Evolutionary conservation across 2,329 filamentous ascomycete species (phyloP).

Genomic region (Fusarium decemcellulare): DNA sequence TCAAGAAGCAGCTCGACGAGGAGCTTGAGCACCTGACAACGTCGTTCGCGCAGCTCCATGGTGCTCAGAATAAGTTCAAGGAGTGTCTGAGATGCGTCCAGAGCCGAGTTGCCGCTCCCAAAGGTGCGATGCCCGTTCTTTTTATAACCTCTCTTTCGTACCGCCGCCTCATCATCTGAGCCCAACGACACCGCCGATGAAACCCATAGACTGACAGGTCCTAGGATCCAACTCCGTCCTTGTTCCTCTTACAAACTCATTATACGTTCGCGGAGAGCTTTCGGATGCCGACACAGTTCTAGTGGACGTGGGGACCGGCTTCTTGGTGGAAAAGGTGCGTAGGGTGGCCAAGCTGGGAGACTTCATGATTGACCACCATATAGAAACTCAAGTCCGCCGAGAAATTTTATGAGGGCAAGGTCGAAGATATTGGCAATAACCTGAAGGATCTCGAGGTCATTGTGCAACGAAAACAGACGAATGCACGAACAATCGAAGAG

Average conservation of each 20-base stretch:
- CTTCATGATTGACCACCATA: conserved; percentile 27
- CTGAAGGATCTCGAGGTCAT: conserved; percentile 71
- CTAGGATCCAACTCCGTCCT: conserved; percentile 73
- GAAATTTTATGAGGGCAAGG: conserved; percentile 70
- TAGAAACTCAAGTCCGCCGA: conserved; percentile 68
- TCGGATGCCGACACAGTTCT: conserved; percentile 82
- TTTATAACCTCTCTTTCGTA: neutral
- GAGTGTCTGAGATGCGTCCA: conserved; percentile 88
- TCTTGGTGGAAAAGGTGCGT: conserved; percentile 90
- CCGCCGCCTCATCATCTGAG: neutral
- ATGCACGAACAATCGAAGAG: conserved; percentile 90
- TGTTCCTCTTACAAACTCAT: conserved; percentile 93
- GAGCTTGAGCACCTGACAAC: conserved; percentile 94
- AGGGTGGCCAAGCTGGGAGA: neutral
- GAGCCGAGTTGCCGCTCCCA: conserved; percentile 51
- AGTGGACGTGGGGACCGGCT: conserved; percentile 94
- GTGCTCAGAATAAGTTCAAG: conserved; percentile 90
- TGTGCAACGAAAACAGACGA: conserved; percentile 81
- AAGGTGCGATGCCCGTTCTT: conserved; percentile 45
- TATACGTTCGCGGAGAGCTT: conserved; percentile 91
- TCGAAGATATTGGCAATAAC: conserved; percentile 66
- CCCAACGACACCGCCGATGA: neutral
- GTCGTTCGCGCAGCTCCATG: conserved; percentile 91
- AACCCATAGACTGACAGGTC: conserved; percentile 23
- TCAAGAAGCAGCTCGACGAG: conserved; percentile 96